Evolutionary conservation across 2,329 filamentous ascomycete species (phyloP), one percentile per base, ranked within the genome.

Genomic region (Colletotrichum acutatum): DNA sequence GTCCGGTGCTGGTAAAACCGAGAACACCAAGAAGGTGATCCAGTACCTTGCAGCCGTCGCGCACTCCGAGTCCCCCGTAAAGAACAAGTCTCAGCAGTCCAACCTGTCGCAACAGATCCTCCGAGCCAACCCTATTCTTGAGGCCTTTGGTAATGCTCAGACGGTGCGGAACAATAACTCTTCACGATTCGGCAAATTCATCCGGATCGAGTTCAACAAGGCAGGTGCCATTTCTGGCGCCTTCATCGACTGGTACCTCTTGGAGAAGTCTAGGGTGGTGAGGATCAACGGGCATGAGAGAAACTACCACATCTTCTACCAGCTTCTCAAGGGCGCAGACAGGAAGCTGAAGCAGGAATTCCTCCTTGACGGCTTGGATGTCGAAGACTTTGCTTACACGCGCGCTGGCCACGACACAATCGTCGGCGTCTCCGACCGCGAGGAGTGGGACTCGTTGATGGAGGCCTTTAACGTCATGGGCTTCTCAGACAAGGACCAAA

Each of bases 1-100:
- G 85, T 99, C 97, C 22, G 97, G 97, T 80, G 97, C 97, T 42
- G 97, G 97, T 77, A 99, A 99, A 85, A 99, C 97, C 0, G 97
- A 99, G 82, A 99, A 99, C 81, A 99, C 97, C 19, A 99, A 99
- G 81, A 99, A 99, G 82, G 97, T 99, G 77, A 99, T 99, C 68
- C 97, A 99, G 79, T 99, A 99, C 80, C 90, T 99, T 56, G 97
- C 97, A 16, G 95, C 97, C 1, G 97, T 99, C 58, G 97, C 97
- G 11, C 93, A 94, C 54, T 91, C 94, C 0, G 96, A 98, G 72
- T 91, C 92, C 0, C 89, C 92, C 2, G 80, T 89, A 82, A 85
- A 92, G 86, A 84, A 87, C 84, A 83, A 92, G 85, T 80, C 82
- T 4, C 86, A 88, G 76, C 90, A 96, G 74, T 93, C 95, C 14